Evolutionary conservation across 352 stramenopile genomes (phyloP), one percentile per base, ranked within the genome.

Genomic region (Pythium dissotocum): DNA sequence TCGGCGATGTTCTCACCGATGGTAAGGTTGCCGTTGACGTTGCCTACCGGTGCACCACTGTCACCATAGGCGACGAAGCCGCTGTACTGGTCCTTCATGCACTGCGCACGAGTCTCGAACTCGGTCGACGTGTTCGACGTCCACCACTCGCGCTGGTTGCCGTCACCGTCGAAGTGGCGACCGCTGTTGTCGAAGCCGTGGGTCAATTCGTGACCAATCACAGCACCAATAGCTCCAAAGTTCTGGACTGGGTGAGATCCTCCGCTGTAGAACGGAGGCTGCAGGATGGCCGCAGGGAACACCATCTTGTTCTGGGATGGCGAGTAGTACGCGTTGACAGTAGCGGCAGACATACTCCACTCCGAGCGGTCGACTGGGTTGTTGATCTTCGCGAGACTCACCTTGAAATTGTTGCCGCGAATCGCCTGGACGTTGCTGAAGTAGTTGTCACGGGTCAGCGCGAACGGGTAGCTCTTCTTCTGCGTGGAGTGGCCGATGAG

Each of bases 151-250:
- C 91, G 80, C 78, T 97, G 82, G 62, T 97, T 97, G 18, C 95
- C 95, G 48, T 89, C 71, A 28, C 69, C 87, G 59, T 94, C 83
- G 62, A 85, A 97, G 56, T 96, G 89, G 6, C 84, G 77, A 53
- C 93, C 94, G 70, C 93, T 86, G 59, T 91, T 88, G 70, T 98
- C 95, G 65, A 98, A 98, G 1, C 90, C 95, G 63, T 98, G 95
- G 9, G 90, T 97, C 71, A 98, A 96, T 74, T 98, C 95, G 70
- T 98, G 95, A 0, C 90, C 95, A 8, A 97, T 90, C 32, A 98
- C 83, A 28, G 91, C 89, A n/a, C 93, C 92, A 60, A 98, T 96
- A 0, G 85, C 77, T 7, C 93, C 94, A 71, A 95, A 98, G 64
- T 97, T 97, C 26, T 95, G 85, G 16, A 91, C 88, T 58, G 89